Evolutionary conservation across 331 rosid species (phyloP), one percentile per base, ranked within the genome.

Genomic region (Erythrophleum ivorense): DNA sequence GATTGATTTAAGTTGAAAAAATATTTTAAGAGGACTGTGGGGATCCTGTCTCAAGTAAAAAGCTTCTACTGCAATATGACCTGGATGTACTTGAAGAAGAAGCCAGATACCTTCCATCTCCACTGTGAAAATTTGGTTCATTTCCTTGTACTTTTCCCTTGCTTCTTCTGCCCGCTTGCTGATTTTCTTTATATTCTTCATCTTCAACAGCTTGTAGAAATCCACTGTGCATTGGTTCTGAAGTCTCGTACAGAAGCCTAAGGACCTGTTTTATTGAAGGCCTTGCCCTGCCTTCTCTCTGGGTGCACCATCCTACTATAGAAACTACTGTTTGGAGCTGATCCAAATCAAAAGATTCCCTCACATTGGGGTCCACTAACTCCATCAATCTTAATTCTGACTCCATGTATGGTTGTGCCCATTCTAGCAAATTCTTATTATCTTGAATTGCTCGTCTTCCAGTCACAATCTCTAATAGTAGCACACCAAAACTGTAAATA

Each of bases 241-340:
- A 96, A 73, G 95, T 92, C 86, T 96, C 99, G 4, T 96, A 92
- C 74, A 96, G 83, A 86, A 94, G 90, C 86, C 99, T 88, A 62
- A 94, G 97, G 77, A 96, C 98, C 77, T 92, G 98, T 76, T 94
- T 96, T 62, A 96, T 91, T 16, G 98, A 92, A 50, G 99, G 99
- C 80, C 99, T 91, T 45, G 88, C 85, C 63, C 90, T 84, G 79
- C 98, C 94, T 88, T 92, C 98, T 88, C 88, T 91, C 82, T 96
- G 95, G 15, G 97, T 96, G 90, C 99, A 96, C 98, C 99, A 92
- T 81, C 85, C 90, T 80, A 92, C 89, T 3, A 96, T 86, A 15
- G 97, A 90, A 38, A 90, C 84, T 9, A 96, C 85, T 3, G 93
- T 89, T 74, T 89, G 97, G 73, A 96, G 97, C 86, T 94, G 98